phyloP scores from a whole-genome alignment of 805 yeast species.

The Ogataea neopini region DNA sequence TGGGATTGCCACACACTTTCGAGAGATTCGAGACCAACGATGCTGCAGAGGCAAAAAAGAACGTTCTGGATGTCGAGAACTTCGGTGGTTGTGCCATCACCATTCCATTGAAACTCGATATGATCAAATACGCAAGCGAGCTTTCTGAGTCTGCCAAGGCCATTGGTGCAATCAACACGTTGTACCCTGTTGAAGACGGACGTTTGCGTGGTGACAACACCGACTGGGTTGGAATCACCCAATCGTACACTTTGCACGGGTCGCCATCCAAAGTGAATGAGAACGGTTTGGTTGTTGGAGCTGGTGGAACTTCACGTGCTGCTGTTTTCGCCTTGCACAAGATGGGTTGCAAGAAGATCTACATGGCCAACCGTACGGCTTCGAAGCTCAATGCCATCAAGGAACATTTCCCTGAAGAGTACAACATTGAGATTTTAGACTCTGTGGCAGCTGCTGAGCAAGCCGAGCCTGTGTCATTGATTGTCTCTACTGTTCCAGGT shows the following conservation, averaged over 20 bases:
- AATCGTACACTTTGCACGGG: slow-evolving; percentile 65
- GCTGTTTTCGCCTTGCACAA: slow-evolving; percentile 82
- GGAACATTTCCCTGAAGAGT: slow-evolving; percentile 56
- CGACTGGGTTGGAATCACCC: slow-evolving; percentile 88
- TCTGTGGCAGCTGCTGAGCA: slow-evolving; percentile 45
- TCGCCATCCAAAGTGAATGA: slow-evolving; percentile 45
- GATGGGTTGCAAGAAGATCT: slow-evolving; percentile 77
- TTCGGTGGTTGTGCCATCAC: slow-evolving; percentile 97
- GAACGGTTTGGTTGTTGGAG: slow-evolving; percentile 85
- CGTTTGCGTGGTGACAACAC: slow-evolving; percentile 81
- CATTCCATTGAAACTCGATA: slow-evolving; percentile 85
- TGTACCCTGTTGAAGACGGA: slow-evolving; percentile 51
- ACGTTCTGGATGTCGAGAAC: slow-evolving; percentile 46
- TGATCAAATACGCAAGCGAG: slow-evolving; percentile 63
- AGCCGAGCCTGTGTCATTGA: slow-evolving; percentile 53
- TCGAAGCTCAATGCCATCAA: slow-evolving; percentile 63
- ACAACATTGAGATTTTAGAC: slow-evolving; percentile 59
- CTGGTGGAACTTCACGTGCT: slow-evolving; percentile 97
- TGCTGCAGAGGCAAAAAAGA: slow-evolving; percentile 54
- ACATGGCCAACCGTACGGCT: slow-evolving; percentile 77
- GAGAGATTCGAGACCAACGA: slow-evolving; percentile 65
- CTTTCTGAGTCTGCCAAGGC: slow-evolving; percentile 71
- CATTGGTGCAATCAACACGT: slow-evolving; percentile 96
- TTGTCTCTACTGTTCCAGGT: slow-evolving; percentile 84
- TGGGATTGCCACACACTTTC: slow-evolving; percentile 78